Evolutionary conservation across 495 filamentous ascomycete species (phyloP), one percentile per base, ranked within the genome.

Genomic region (Cercophora newfieldiana): DNA sequence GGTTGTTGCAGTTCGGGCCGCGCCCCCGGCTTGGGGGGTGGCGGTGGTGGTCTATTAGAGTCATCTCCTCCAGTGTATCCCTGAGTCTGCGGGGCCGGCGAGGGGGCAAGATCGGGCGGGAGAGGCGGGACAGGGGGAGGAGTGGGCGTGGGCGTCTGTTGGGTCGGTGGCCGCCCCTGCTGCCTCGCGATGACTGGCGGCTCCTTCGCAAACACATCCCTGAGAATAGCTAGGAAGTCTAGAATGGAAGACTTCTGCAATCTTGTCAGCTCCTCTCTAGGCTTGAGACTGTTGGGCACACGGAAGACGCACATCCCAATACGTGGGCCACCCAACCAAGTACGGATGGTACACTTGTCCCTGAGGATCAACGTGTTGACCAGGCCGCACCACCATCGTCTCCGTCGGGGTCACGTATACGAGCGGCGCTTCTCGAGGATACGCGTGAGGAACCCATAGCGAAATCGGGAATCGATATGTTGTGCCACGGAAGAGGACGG

Each of bases 301-400:
- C 12, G 10, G 26, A 58, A 48, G 56, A 89, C 91, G 86, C 67
- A 96, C 92, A 88, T 97, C 94, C 91, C 91, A 96, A 64, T 89
- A 91, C 66, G 91, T 88, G 26, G 82, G 80, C 95, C 95, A 99
- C 50, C 91, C 88, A 16, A 91, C 91, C 48, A 99, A 78, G 77
- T 97, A 98, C 61, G 95, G 96, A 79, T 99, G 95, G 74, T 97
- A 99, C 70, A 97, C 86, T 73, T 89, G 89, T 55, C 95, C 95
- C 71, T 97, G 93, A n/a, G 90, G 87, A 69, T 94, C 93, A 59
- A 99, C 93, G 80, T 98, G 92, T 70, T 98, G 95, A 1, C 96
- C 95, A 6, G 93, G 89, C 25, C 94, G 85, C 25, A 98, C 89
- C 59, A 90, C 79, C 93, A 99, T 97, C 71, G 89, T 91, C 67